phyloP scores from a whole-genome alignment of 1,284 basidiomycete genomes.

The Cryptococcus amylolentus region DNA sequence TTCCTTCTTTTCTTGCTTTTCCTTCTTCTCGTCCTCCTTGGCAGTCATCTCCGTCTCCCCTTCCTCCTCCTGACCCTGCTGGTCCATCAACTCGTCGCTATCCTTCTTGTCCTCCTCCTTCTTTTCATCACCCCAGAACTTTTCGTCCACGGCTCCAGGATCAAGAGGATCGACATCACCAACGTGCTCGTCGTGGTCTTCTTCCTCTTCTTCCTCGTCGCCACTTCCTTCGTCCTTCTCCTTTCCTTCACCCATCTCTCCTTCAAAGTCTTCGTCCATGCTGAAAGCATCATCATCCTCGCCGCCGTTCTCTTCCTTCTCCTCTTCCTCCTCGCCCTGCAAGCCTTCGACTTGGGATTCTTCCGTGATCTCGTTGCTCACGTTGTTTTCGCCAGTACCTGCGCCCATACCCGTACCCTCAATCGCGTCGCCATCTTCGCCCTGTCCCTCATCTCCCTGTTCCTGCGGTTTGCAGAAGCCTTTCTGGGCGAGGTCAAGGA shows the following conservation, averaged over 20 bases:
- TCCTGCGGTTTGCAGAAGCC: slow-evolving; percentile 92
- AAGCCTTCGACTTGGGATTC: slow-evolving; percentile 96
- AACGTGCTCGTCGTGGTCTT: slow-evolving; percentile 72
- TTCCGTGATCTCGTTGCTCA: slow-evolving; percentile 88
- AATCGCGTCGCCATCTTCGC: slow-evolving; percentile 55
- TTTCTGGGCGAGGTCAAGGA: slow-evolving; percentile 71
- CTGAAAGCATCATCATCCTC: slow-evolving; percentile 61
- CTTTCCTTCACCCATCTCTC: slow-evolving; percentile 73
- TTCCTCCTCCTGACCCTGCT: slow-evolving; percentile 43
- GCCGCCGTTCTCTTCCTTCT: slow-evolving; percentile 55
- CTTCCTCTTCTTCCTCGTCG: slow-evolving; percentile 58
- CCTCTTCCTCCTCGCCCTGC: slow-evolving; percentile 64
- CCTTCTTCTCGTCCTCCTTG: slow-evolving; percentile 45
- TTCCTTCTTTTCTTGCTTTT: slow-evolving; percentile 43
- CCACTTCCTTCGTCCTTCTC: slow-evolving; percentile 60
- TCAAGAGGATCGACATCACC: slow-evolving; percentile 84
- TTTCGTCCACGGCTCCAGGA: slow-evolving; percentile 86
- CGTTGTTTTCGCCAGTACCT: slow-evolving; percentile 77
- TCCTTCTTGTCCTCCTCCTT: slow-evolving; percentile 53
- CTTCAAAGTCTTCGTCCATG: slow-evolving; percentile 64
- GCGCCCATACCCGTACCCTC: slow-evolving; percentile 83
- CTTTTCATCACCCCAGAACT: slow-evolving; percentile 87
- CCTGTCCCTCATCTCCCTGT: slow-evolving; percentile 51
- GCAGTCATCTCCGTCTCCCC: slow-evolving; percentile 43
- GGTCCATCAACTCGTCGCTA: slow-evolving; percentile 49